A percentile compares a stretch with the other conserved stretches of the same genome.
Conservation (phyloP, 2,329 filamentous ascomycete genomes). For the Rutstroemia sp. region DNA sequence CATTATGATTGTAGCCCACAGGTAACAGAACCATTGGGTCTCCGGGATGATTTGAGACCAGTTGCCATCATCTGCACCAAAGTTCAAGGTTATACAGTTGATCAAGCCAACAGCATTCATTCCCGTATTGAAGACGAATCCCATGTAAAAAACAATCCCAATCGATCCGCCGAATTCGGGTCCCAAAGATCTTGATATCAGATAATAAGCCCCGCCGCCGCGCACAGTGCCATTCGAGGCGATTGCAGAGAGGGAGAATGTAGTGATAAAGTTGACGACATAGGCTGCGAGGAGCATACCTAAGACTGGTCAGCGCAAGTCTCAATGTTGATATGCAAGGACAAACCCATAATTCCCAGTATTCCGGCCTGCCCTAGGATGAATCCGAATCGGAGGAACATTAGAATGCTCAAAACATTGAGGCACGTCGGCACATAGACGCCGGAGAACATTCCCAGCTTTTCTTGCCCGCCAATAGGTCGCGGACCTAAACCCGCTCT, state of each 20-base stretch:
- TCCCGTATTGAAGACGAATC: conserved; percentile 79
- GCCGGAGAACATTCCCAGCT: conserved; percentile 69
- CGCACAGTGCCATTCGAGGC: conserved; percentile 85
- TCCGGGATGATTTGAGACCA: conserved; percentile 56
- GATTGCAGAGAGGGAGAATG: conserved; percentile 79
- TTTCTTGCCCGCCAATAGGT: conserved; percentile 39
- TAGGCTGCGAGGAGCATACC: conserved; percentile 68
- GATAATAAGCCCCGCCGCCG: conserved; percentile 80
- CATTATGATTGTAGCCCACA: conserved; percentile 66
- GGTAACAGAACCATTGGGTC: conserved; percentile 70
- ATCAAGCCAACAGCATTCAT: conserved; percentile 83
- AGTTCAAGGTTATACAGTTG: conserved; percentile 72
- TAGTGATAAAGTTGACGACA: conserved; percentile 73
- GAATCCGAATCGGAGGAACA: conserved; percentile 85
- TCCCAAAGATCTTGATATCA: conserved; percentile 78
- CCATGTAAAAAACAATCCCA: conserved; percentile 82
- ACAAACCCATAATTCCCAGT: conserved; percentile 9
- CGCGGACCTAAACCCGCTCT: conserved; percentile 34
- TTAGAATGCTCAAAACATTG: conserved; percentile 83
- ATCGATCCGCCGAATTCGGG: conserved; percentile 88
- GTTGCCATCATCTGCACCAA: conserved; percentile 50
- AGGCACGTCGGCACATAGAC: conserved; percentile 85
- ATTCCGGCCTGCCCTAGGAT: conserved; percentile 51
- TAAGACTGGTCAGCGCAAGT: neutral
- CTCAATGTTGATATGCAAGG: neutral